Evolutionary conservation across 768 basidiomycete species (phyloP), one percentile per base, ranked within the genome.

Genomic region (Lactarius trivialis): DNA sequence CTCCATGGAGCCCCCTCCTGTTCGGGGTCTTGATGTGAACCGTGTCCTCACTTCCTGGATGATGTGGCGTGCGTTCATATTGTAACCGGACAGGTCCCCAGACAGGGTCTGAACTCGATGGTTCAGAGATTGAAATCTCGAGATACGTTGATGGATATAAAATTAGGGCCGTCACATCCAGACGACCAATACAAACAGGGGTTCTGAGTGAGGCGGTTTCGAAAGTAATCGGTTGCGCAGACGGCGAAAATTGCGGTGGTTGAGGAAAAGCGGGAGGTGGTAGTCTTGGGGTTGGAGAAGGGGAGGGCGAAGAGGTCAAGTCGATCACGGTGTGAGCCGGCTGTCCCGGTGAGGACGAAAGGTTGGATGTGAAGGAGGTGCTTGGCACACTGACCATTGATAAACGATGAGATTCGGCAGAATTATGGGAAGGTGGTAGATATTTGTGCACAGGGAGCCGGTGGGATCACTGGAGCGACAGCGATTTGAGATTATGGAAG

Each of bases 161-260:
- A 36, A 95, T 84, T 30, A 95, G 82, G 15, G 91, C 92, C 19
- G 88, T 91, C 21, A 86, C 86, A n/a, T 79, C 78, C 37, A 95
- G 78, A 61, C 90, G 87, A 1, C 93, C 93, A 53, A 95, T 93
- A 72, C 93, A 95, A 56, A 95, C 85, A 17, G 91, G 88, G 0
- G 89, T 90, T 76, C 86, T 90, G 15, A 87, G 88, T 7, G 88
- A 80, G 19, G 90, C 73, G 50, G 89, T 86, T 9, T 77, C 75
- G 3, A 84, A 81, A 2, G 85, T 74, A 32, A 67, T 59, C 37
- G 41, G 60, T 43, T 56, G 60, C 5, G 48, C 14, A 34, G 50
- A 36, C n/a, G 68, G 66, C 30, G 63, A 68, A 21, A 65, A 56
- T 17, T 57, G 64, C 14, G 55, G 64, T 52, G 56, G 67, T 32